A percentile compares a stretch with the other conserved stretches of the same genome.
Conservation (phyloP, 306 rosid genomes). For the Quercus agrifolia region DNA sequence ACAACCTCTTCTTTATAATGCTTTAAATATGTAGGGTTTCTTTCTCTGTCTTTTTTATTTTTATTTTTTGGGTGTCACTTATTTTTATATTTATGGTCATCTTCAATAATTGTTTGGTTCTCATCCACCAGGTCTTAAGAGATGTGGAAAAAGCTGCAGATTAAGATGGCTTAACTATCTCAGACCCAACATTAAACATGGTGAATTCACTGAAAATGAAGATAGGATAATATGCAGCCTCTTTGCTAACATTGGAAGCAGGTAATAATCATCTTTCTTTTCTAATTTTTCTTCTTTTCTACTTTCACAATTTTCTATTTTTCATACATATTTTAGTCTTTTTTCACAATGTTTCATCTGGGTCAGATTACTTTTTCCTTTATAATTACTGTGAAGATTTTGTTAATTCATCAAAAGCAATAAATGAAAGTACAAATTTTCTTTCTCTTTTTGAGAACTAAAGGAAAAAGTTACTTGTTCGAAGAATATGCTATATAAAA, state of each 20-base stretch:
- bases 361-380: neutral
- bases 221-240: constrained; percentile 73
- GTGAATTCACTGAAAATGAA: constrained; percentile 83
- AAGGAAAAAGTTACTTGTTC: neutral
- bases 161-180: constrained; percentile 95
- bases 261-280: constrained; percentile 34
- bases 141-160: constrained; percentile 97
- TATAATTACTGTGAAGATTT: neutral
- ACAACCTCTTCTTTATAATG: neutral
- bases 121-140: constrained; percentile 57
- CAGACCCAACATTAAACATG: constrained; percentile 88
- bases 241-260: constrained; percentile 90
- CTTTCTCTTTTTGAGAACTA: neutral
- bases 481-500: neutral
- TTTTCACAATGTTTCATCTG: neutral
- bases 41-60: too few species aligned
- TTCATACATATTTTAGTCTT: neutral
- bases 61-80: neutral
- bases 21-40: neutral
- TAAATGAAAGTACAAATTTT: neutral
- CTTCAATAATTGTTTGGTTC: constrained; percentile 15
- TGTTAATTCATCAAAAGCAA: constrained; percentile 3
- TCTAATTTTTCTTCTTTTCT: neutral
- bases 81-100: neutral
- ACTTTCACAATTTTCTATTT: neutral